Base-by-base conservation (phyloP, 805 yeast genomes). In the Yarrowia keelungensis region DNA sequence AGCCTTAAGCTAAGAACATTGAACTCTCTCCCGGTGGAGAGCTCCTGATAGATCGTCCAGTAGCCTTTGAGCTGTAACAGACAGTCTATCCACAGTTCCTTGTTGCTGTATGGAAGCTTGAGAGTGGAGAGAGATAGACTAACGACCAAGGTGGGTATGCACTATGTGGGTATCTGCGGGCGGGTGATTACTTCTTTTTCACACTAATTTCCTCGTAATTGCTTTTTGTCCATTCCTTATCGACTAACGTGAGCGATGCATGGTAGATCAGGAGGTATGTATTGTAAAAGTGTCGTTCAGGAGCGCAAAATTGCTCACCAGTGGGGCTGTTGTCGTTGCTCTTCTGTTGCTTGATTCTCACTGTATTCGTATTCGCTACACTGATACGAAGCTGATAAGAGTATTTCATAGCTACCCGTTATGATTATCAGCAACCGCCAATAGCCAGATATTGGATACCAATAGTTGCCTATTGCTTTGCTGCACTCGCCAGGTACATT, bases 211-310 rank as follows among this genome's bases (percentile, higher is more conserved):
- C 7, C 11, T 3, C 42, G 3, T 19, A 14, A 19, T 53, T 38
- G 45, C 45, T 53, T 53, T 53, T 53, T 53, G 11, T 53, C 45
- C 59, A 53, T 53, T 53, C 59, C 59, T 53, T 53, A 53, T 53
- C 59, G 35, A 53, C 59, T 15, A 39, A 38, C 59, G 45, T 53
- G 36, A 39, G 36, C 14, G 45, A 51, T 39, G 59, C 45, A 51
- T 53, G 59, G 32, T 39, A 39, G 59, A 53, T 53, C 59, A 39
- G 45, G 59, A 53, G 42, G 45, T 53, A 16, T 50, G 22, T 22
- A 22, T 3, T 49, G 54, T n/a, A 35, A 49, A 49, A 49, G 38
- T 26, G 32, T 19, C 19, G 36, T 26, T 32, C 39, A 15, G 53
- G 19, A 9, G 53, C 36, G 35, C 8, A 12, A 51, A 51, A 16